These are phyloP conservation scores for Linnemannia hyalina DNA, from an alignment of 192 early-diverging fungal genomes.

Conservation along the genomic window DNA sequence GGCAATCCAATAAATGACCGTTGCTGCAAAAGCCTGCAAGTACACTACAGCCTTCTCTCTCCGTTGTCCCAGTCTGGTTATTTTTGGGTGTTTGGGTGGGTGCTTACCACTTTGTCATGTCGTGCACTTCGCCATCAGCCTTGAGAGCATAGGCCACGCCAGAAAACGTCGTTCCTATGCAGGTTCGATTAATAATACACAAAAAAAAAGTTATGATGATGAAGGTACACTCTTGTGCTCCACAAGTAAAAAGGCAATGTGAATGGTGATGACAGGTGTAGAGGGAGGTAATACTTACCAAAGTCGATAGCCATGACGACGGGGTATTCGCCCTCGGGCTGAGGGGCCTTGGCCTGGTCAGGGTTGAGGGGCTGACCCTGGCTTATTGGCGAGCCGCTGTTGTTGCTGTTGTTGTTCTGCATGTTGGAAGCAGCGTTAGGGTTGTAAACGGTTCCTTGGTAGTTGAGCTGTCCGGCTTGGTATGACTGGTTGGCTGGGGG, in stretches of 20 bases:
- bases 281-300: constrained; percentile 26
- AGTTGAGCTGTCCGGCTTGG: constrained; percentile 32
- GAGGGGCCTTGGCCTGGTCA: constrained; percentile 26
- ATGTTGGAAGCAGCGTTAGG: constrained; percentile 3
- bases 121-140: constrained; percentile 60
- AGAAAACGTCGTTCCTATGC: constrained; percentile 58
- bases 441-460: constrained; percentile 44
- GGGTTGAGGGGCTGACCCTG: constrained; percentile 15
- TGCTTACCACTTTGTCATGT: constrained; percentile 62
- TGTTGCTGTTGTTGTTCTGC: constrained; percentile 9
- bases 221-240: neutral
- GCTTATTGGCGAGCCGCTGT: neutral
- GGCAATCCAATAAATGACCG: neutral
- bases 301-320: constrained; percentile 61
- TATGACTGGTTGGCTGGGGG: constrained; percentile 25
- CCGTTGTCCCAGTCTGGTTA: neutral
- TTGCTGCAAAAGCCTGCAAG: neutral
- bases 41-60: neutral
- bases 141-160: constrained; percentile 63
- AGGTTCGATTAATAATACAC: constrained; percentile 28
- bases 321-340: constrained; percentile 51
- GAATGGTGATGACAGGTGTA: neutral
- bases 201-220: neutral
- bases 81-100: neutral
- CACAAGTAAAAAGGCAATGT: neutral